Evolutionary conservation across 2,329 filamentous ascomycete genomes (phyloP).

Genomic region (Beauveria pseudobassiana): DNA sequence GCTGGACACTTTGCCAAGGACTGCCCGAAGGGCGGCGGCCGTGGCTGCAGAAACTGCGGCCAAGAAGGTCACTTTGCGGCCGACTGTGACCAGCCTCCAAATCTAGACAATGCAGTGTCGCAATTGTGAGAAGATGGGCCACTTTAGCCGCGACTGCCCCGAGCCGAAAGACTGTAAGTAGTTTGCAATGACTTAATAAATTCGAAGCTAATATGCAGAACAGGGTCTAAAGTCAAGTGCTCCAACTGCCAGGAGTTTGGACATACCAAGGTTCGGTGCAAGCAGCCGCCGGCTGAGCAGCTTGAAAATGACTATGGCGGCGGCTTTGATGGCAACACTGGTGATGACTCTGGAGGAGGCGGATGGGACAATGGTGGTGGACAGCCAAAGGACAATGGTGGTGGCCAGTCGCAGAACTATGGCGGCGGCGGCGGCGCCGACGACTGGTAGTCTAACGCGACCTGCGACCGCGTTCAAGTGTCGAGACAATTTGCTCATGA

Average conservation of each 20-base stretch:
- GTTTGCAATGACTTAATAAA: not conserved
- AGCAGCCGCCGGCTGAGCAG: constrained; percentile 20
- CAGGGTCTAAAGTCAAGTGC: constrained; percentile 34
- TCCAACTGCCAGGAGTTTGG: constrained; percentile 31
- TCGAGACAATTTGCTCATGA: too few relatives aligned
- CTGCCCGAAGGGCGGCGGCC: constrained; percentile 53
- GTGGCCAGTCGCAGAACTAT: too few relatives aligned
- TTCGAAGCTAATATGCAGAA: constrained; percentile 15
- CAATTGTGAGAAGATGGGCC: constrained; percentile 52
- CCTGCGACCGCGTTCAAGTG: not conserved
- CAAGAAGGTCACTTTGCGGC: constrained; percentile 50
- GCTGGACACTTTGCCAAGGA: constrained; percentile 56
- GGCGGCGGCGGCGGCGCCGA: not conserved
- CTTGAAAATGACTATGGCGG: not conserved
- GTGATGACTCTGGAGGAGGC: not conserved
- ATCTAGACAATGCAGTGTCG: constrained; percentile 44
- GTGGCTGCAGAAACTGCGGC: constrained; percentile 56
- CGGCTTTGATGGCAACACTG: constrained; percentile 2
- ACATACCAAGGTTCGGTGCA: constrained; percentile 33
- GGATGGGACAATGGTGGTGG: not conserved
- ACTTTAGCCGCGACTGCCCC: constrained; percentile 55
- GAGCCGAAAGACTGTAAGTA: constrained; percentile 39
- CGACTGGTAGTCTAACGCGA: not conserved
- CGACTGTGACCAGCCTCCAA: constrained; percentile 41
- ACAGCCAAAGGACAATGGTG: not conserved